Percentiles rank a stretch among this genome's conserved stretches.
These are phyloP conservation scores for Penicillium sp. DNA, from an alignment of 2,329 filamentous ascomycete species.

Conservation along the genomic window DNA sequence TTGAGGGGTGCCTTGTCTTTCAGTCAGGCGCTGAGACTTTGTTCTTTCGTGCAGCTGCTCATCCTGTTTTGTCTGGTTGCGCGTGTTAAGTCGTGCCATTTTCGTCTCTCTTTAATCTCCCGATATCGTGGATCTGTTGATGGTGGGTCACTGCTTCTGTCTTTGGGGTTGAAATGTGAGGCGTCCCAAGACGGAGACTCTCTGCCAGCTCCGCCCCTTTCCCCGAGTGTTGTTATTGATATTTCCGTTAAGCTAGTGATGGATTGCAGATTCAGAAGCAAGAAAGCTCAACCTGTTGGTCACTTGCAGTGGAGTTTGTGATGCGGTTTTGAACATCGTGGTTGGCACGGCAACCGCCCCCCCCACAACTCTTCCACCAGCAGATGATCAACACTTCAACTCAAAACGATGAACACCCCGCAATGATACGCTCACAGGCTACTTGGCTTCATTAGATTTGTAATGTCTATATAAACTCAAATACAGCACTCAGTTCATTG, in stretches of 20 bases:
- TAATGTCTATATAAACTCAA: background rate
- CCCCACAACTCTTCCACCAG: background rate
- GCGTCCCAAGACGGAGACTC: background rate
- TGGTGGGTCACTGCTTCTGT: constrained; percentile 1
- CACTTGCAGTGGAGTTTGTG: background rate
- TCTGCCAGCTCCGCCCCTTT: background rate
- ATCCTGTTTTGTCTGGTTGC: constrained; percentile 24
- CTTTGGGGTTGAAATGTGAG: background rate
- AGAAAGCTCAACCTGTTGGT: background rate
- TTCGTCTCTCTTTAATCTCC: background rate
- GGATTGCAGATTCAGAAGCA: background rate
- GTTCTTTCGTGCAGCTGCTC: constrained; percentile 1
- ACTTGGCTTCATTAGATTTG: background rate
- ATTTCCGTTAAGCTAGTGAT: background rate
- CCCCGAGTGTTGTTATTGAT: background rate
- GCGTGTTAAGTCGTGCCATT: constrained; percentile 37
- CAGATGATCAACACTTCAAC: background rate
- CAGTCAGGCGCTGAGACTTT: constrained; percentile 5
- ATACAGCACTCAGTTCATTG: constrained; percentile 1
- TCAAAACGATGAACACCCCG: background rate
- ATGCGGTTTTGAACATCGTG: background rate
- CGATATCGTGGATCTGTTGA: background rate
- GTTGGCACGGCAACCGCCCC: constrained; percentile 18
- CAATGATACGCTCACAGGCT: background rate
- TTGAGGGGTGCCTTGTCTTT: constrained; percentile 6